Percentiles rank a stretch among this genome's conserved stretches.
phyloP scores from a whole-genome alignment of 2,329 filamentous ascomycete genomes.

The Aspergillus melleus region DNA sequence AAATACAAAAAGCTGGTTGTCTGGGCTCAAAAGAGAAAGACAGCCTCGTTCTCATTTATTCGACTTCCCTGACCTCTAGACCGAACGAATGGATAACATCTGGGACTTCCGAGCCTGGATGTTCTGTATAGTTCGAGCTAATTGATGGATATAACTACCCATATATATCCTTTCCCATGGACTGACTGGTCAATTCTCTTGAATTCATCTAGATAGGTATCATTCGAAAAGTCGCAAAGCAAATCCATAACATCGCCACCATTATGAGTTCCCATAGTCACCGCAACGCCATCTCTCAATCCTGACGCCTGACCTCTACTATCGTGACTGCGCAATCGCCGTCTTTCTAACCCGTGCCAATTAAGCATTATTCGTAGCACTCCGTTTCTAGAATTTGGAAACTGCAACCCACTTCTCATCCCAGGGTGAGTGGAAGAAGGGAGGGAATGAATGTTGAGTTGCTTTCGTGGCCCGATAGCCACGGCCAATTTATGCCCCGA shows the following conservation, averaged over 20 bases:
- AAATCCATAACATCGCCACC: not conserved
- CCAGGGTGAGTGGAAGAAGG: too few species aligned
- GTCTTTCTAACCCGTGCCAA: not conserved
- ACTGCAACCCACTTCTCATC: not conserved
- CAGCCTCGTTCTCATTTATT: not conserved
- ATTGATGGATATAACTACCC: slow-evolving; percentile 7
- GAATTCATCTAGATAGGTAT: slow-evolving; percentile 7
- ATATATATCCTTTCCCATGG: not conserved
- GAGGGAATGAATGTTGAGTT: too few species aligned
- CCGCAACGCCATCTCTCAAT: not conserved
- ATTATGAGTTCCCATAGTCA: not conserved
- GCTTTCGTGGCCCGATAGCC: not conserved
- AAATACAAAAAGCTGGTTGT: slow-evolving; percentile 11
- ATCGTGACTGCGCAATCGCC: not conserved
- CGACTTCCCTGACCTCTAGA: not conserved
- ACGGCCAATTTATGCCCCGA: not conserved
- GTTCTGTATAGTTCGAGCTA: slow-evolving; percentile 11
- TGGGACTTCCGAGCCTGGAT: not conserved
- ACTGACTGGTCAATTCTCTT: not conserved
- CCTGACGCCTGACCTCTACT: not conserved
- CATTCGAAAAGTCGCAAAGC: slow-evolving; percentile 1
- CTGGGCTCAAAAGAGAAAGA: slow-evolving; percentile 4
- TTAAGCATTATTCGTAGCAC: not conserved
- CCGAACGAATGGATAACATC: not conserved
- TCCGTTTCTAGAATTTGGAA: not conserved